These are phyloP conservation scores for Huiozyma sinensis DNA, from an alignment of 805 yeast genomes.

Conservation along the genomic window DNA sequence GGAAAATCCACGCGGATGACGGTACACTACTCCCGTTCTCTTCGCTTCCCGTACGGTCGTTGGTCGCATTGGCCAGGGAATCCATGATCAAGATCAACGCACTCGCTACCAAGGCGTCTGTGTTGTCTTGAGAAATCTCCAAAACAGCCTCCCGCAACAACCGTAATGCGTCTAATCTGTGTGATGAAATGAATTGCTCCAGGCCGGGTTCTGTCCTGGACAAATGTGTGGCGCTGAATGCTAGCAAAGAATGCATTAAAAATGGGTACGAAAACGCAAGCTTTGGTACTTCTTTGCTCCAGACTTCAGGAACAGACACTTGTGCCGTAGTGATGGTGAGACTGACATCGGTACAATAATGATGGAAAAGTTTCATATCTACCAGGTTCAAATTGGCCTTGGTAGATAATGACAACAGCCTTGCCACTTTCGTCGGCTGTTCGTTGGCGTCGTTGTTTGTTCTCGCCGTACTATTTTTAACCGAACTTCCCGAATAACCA, in stretches of 20 bases:
- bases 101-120: constrained; percentile 89
- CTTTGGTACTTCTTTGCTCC: constrained; percentile 83
- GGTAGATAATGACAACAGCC: constrained; percentile 17
- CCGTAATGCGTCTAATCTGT: constrained; percentile 77
- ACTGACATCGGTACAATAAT: constrained; percentile 76
- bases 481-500: not conserved
- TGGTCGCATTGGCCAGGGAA: constrained; percentile 84
- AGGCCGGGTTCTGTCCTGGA: constrained; percentile 65
- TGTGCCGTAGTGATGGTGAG: constrained; percentile 86
- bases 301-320: constrained; percentile 65
- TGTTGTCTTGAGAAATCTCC: constrained; percentile 71
- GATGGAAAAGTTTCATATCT: constrained; percentile 76
- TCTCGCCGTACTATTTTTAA: constrained; percentile 3
- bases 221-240: constrained; percentile 86
- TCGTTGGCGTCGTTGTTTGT: constrained; percentile 1
- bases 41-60: constrained; percentile 3
- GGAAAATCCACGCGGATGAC: constrained; percentile 94
- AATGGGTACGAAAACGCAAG: constrained; percentile 82
- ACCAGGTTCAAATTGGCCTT: constrained; percentile 46
- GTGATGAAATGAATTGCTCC: constrained; percentile 74
- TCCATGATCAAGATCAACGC: constrained; percentile 87
- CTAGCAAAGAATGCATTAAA: constrained; percentile 83
- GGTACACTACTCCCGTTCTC: constrained; percentile 35
- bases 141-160: constrained; percentile 77
- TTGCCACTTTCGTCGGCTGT: constrained; percentile 7